Percentiles rank a stretch among this genome's conserved stretches.
These are phyloP conservation scores for Neofusicoccum parvum DNA, from an alignment of 2,329 filamentous ascomycete species.

Conservation along the genomic window DNA sequence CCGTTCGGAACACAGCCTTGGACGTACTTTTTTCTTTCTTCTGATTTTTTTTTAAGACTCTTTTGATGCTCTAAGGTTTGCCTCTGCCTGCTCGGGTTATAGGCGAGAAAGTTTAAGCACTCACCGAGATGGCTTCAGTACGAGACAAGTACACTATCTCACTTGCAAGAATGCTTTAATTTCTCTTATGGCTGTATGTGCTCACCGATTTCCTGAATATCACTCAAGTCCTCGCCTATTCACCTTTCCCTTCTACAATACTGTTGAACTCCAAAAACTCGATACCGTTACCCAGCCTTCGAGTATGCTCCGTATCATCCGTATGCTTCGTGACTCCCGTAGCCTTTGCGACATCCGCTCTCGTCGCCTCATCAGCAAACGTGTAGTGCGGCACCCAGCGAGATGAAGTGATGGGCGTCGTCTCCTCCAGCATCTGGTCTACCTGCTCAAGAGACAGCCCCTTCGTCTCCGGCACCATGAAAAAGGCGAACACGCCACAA, in stretches of 20 bases:
- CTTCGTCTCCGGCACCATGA: slow-evolving; percentile 81
- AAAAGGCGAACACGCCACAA: slow-evolving; percentile 68
- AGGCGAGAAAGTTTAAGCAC: no score
- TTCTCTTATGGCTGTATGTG: no score
- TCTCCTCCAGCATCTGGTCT: slow-evolving; percentile 66
- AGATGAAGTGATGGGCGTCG: not conserved
- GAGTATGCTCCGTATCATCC: not conserved
- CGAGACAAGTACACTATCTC: no score
- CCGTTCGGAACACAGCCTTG: no score
- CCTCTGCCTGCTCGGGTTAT: no score
- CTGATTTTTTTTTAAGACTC: no score
- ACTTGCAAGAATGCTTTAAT: no score
- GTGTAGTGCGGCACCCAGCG: not conserved
- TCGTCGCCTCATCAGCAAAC: not conserved
- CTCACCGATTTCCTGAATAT: no score
- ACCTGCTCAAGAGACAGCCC: slow-evolving; percentile 80
- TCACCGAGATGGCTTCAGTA: no score
- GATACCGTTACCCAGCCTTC: not conserved
- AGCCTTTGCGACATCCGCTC: not conserved
- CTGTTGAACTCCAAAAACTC: not conserved
- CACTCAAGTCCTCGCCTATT: no score
- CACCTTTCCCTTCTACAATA: not conserved
- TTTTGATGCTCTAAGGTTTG: no score
- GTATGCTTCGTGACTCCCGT: not conserved
- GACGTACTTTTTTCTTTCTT: no score